Conservation (phyloP, 2,329 filamentous ascomycete species). For the Aspergillus texensis region DNA sequence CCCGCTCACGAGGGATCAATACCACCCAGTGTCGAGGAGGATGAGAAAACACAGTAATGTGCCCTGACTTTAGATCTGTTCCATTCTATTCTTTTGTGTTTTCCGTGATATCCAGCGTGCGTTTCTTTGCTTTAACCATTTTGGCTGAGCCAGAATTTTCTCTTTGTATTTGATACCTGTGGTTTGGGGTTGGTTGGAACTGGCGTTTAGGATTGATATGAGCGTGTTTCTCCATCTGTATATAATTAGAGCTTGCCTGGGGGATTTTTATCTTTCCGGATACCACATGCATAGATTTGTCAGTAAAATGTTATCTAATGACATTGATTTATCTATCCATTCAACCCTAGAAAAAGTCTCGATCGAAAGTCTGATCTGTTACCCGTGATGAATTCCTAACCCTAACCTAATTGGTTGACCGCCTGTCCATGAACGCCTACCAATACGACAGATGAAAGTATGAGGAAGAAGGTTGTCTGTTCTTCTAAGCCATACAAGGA, state of each 20-base stretch:
- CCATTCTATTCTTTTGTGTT: conserved; percentile 2
- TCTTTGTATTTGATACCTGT: conserved; percentile 15
- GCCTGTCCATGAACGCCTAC: too few relatives aligned
- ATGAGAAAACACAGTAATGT: conserved; percentile 27
- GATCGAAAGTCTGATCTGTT: background rate
- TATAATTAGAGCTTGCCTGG: conserved; percentile 16
- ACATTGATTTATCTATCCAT: background rate
- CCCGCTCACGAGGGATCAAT: conserved; percentile 18
- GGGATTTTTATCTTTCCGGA: background rate
- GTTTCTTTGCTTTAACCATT: conserved; percentile 19
- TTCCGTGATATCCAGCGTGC: conserved; percentile 15
- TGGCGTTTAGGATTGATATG: conserved; percentile 16
- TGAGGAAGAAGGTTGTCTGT: too few relatives aligned
- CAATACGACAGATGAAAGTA: background rate
- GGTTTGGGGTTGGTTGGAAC: conserved; percentile 9
- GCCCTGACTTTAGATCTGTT: background rate
- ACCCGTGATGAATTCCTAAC: background rate
- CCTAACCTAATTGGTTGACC: background rate
- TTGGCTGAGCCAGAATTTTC: conserved; percentile 27
- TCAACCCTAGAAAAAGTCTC: background rate
- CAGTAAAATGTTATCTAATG: background rate
- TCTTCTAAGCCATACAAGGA: too few relatives aligned
- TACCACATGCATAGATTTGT: conserved; percentile 17
- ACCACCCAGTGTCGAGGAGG: conserved; percentile 17
- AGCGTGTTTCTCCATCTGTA: conserved; percentile 11